phyloP scores from a whole-genome alignment of 306 rosid genomes.

The Urtica urens region DNA sequence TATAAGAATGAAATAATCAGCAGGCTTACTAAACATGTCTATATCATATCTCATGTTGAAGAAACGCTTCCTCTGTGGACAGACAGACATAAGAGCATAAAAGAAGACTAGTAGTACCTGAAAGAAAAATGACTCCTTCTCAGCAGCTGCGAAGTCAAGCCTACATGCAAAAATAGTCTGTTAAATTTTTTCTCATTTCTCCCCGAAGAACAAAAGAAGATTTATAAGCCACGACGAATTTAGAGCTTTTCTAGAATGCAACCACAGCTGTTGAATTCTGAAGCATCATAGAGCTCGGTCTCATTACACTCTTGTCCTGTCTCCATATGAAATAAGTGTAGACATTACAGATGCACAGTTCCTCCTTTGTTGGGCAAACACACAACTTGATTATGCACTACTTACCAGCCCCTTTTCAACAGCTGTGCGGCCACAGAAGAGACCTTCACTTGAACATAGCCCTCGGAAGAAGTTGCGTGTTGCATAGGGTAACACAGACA shows the following conservation, averaged over 20 bases:
- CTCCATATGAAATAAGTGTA: conserved; percentile 3
- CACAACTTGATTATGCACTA: conserved; percentile 4
- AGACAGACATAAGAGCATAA: neutral
- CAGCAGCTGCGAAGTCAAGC: conserved; percentile 62
- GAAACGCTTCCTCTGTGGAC: neutral
- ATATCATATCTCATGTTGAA: too few species aligned
- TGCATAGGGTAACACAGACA: conserved; percentile 73
- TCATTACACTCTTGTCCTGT: neutral
- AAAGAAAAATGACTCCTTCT: conserved; percentile 71
- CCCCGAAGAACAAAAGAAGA: neutral
- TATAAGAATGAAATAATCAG: too few species aligned
- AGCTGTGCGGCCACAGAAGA: conserved; percentile 91
- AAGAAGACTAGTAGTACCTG: conserved; percentile 36
- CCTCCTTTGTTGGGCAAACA: neutral
- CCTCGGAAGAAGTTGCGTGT: conserved; percentile 68
- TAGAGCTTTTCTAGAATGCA: conserved; percentile 1
- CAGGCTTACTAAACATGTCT: too few species aligned
- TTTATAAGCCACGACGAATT: neutral
- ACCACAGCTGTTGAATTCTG: conserved; percentile 1
- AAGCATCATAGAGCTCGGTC: neutral
- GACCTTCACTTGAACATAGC: conserved; percentile 76
- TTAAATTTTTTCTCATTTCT: neutral
- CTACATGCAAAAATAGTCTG: conserved; percentile 24
- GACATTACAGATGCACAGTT: neutral
- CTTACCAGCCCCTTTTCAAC: conserved; percentile 97